Base-by-base conservation (phyloP, 805 yeast species). In the Ogataea ramenticola region DNA sequence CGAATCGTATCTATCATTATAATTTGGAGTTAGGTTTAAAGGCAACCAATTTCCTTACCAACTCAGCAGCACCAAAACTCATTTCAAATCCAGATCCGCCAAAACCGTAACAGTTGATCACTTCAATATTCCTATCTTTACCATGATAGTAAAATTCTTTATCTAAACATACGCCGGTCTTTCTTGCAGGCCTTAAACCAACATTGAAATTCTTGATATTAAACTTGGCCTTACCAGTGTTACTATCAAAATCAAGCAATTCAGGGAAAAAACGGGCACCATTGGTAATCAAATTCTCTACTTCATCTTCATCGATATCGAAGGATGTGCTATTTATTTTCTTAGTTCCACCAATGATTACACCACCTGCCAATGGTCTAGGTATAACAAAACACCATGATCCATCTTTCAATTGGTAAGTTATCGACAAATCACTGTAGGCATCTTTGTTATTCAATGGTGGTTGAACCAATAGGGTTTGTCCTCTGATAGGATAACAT, bases 21-120 rank as follows among this genome's bases (percentile, higher is more conserved):
- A 11, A 16, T 34, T 14, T 34, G 15, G 14, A 19, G 24, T 34
- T 16, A 11, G n/a, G 32, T 15, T 29, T 29, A 14, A 11, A 19
- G 15, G 19, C 20, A 3, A 19, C 24, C 20, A 35, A 21, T 12
- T 14, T 20, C 14, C 10, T 14, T 8, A 74, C 77, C 43, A 65
- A 65, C 19, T 51, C 44, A 3, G 76, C 87, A 12, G 76, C 71
- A 15, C 89, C 89, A 50, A 76, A 75, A 5, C 82, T 74, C 42
- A 79, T 58, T 55, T 83, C 89, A 56, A 74, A 77, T 0, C 82
- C 82, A 46, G 73, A 73, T 0, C 81, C 81, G 43, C 77, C 65
- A 26, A 80, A 80, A 21, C 89, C 89, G 53, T 83, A 83, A 60
- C 82, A 79, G 57, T 84, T 90, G n/a, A 84, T 67, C n/a, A 79